Base-by-base conservation (phyloP, 1,139 yeast genomes). In the Scheffersomyces illinoinensis region DNA sequence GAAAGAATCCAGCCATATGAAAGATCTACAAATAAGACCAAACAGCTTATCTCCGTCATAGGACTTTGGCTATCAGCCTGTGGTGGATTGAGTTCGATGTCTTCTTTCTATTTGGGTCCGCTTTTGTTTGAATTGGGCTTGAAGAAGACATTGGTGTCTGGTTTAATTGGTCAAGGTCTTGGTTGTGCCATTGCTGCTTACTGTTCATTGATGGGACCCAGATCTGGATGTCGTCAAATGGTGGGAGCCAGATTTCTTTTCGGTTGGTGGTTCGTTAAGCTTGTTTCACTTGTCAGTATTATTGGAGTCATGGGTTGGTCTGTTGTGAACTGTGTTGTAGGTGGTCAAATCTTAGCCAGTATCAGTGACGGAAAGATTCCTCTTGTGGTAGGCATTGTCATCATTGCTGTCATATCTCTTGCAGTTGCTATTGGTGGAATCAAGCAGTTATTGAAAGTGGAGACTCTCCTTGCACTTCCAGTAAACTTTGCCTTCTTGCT, bases 261-360 rank as follows among this genome's bases (percentile, higher is more conserved):
- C 71, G 97, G 97, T 1, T 88, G 93, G 86, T 90, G 90, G 89
- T 85, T 88, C 62, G 93, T 91, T 50, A 88, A 89, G 69, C 75
- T 90, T 58, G 89, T 90, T 54, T 87, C 91, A 2, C 70, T 91
- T 53, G 84, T 89, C 49, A 83, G 90, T 53, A 85, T 90, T 59
- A 72, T 90, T 56, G 95, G 96, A 54, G 88, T 89, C n/a, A 73
- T 90, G 66, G 97, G 97, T 23, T 91, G 96, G 96, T 85, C 93
- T 19, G 88, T 91, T 51, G 93, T 91, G 23, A 91, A 91, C 69
- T 84, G 90, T 65, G 95, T 91, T 55, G 87, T 91, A 58, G 97
- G 97, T 48, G 97, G 97, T 23, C 93, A 91, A 73, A 88, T 91
- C 61, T 74, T 91, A 57, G 80, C 86, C 2, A 82, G 89, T 53